Evolutionary conservation across 768 basidiomycete genomes (phyloP).

Genomic region (Leccinum incarnatum): DNA sequence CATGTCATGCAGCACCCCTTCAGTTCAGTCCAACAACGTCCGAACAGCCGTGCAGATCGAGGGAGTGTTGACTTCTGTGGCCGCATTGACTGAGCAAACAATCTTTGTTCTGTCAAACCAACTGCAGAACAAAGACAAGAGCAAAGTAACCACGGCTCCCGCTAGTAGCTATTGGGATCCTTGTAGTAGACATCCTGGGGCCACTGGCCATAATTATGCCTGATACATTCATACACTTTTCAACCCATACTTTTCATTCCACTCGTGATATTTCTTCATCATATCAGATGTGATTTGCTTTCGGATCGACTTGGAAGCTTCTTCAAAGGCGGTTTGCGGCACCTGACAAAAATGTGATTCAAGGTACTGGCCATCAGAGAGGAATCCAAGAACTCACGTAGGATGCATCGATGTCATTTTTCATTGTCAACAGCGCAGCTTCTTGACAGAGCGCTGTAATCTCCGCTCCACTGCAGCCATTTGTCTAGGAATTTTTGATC

Average conservation of each 20-base stretch:
- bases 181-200: not conserved
- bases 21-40: not conserved
- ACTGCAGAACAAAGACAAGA: not conserved
- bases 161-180: not conserved
- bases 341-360: slow-evolving; percentile 49
- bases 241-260: slow-evolving; percentile 47
- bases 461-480: slow-evolving; percentile 96
- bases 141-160: not conserved
- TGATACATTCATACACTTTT: slow-evolving; percentile 9
- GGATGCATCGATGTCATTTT: slow-evolving; percentile 73
- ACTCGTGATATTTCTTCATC: slow-evolving; percentile 65
- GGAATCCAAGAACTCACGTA: slow-evolving; percentile 48
- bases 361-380: not conserved
- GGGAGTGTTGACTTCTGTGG: not conserved
- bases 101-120: not conserved
- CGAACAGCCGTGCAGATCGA: not conserved
- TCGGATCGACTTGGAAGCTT: slow-evolving; percentile 69
- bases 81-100: not conserved
- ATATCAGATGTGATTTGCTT: slow-evolving; percentile 84
- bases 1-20: not conserved
- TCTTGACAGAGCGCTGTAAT: slow-evolving; percentile 92
- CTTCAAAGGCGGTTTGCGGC: slow-evolving; percentile 64
- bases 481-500: slow-evolving; percentile 53
- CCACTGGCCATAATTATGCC: not conserved
- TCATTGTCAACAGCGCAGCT: slow-evolving; percentile 92